These are phyloP conservation scores for Aspergillus sp. DNA, from an alignment of 2,329 filamentous ascomycete genomes.

Conservation along the genomic window DNA sequence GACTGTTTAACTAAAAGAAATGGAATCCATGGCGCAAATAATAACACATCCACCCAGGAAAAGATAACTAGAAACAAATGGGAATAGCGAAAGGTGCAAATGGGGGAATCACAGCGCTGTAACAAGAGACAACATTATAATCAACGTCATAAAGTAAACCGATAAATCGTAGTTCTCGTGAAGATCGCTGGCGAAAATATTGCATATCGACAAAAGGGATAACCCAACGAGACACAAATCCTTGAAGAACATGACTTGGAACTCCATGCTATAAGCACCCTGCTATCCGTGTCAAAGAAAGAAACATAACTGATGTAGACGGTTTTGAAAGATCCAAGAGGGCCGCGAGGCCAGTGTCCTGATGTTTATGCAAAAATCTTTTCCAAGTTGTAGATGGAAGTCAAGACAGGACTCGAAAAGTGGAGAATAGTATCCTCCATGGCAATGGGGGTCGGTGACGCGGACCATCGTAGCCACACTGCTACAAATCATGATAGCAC, in stretches of 20 bases:
- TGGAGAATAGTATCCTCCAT: too few relatives aligned
- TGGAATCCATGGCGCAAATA: background rate
- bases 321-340: constrained; percentile 9
- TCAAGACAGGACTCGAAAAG: too few relatives aligned
- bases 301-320: background rate
- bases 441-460: too few relatives aligned
- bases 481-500: too few relatives aligned
- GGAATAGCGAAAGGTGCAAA: constrained; percentile 11
- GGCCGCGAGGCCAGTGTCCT: constrained; percentile 19
- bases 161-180: constrained; percentile 7
- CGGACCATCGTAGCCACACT: too few relatives aligned
- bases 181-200: constrained; percentile 1
- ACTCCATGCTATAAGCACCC: constrained; percentile 20
- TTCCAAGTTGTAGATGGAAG: too few relatives aligned
- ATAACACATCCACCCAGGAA: constrained; percentile 1
- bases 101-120: constrained; percentile 24
- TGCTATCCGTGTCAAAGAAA: constrained; percentile 9
- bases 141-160: constrained; percentile 7
- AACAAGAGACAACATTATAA: constrained; percentile 11
- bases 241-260: constrained; percentile 6
- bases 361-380: constrained; percentile 11
- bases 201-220: background rate
- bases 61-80: background rate
- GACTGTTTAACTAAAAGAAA: background rate
- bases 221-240: constrained; percentile 2